phyloP scores from a whole-genome alignment of 2,329 filamentous ascomycete genomes.

The Huntiella abstrusa region DNA sequence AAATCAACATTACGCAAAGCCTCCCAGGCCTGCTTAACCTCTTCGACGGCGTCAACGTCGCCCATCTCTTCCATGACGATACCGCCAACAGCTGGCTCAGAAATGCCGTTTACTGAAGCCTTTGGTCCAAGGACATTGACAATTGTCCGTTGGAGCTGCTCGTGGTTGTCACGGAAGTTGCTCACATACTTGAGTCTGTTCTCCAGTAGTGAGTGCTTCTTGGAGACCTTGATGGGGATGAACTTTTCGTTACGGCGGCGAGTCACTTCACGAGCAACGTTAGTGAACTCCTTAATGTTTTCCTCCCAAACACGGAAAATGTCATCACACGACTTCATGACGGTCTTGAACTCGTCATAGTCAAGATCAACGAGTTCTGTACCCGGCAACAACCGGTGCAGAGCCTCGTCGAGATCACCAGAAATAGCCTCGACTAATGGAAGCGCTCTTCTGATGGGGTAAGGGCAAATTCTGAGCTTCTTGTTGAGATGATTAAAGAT shows the following conservation, averaged over 20 bases:
- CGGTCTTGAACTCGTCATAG: conserved; percentile 69
- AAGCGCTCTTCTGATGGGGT: conserved; percentile 78
- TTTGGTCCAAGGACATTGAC: conserved; percentile 84
- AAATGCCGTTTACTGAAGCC: conserved; percentile 28
- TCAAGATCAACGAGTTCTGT: conserved; percentile 80
- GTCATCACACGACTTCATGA: conserved; percentile 66
- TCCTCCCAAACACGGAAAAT: conserved; percentile 94
- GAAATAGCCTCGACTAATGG: conserved; percentile 96
- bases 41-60: conserved; percentile 90
- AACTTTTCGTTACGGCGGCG: conserved; percentile 91
- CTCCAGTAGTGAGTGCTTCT: conserved; percentile 75
- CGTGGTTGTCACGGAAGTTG: conserved; percentile 91
- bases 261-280: conserved; percentile 87
- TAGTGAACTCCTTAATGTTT: conserved; percentile 92
- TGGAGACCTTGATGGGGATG: conserved; percentile 89
- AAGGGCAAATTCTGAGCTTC: conserved; percentile 89
- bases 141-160: conserved; percentile 91
- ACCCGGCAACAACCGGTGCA: conserved; percentile 73
- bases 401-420: conserved; percentile 67
- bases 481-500: conserved; percentile 95
- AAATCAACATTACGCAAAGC: conserved; percentile 89
- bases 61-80: conserved; percentile 85
- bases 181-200: conserved; percentile 82
- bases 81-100: conserved; percentile 29
- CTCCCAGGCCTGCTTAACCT: conserved; percentile 87